Evolutionary conservation across 768 basidiomycete species (phyloP).

Genomic region (Boletus sp.): DNA sequence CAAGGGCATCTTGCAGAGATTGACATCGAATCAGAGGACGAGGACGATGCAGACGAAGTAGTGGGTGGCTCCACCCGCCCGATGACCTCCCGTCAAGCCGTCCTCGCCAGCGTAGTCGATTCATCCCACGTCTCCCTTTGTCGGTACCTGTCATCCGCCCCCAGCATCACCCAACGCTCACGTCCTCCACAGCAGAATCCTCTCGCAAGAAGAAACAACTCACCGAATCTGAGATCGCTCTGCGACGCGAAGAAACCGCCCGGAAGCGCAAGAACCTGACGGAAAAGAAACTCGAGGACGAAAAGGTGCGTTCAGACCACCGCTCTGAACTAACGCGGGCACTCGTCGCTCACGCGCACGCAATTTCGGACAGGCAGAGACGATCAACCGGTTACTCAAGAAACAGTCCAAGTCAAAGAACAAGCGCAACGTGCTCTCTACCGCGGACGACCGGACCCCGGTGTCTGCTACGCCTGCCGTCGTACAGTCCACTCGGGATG

Average conservation of each 20-base stretch:
- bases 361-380: conserved; percentile 59
- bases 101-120: conserved; percentile 66
- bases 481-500: conserved; percentile 29
- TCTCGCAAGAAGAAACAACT: conserved; percentile 53
- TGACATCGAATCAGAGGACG: conserved; percentile 42
- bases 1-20: conserved; percentile 28
- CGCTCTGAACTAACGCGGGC: not conserved
- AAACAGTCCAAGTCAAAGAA: conserved; percentile 73
- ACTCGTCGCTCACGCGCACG: not conserved
- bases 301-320: conserved; percentile 49
- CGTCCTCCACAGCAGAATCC: conserved; percentile 1
- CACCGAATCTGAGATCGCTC: conserved; percentile 69
- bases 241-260: conserved; percentile 77
- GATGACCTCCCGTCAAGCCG: conserved; percentile 66
- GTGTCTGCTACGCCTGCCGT: conserved; percentile 29
- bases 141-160: conserved; percentile 20
- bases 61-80: conserved; percentile 34
- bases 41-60: conserved; percentile 42
- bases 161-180: not conserved
- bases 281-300: conserved; percentile 15
- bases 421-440: conserved; percentile 52
- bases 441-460: conserved; percentile 45
- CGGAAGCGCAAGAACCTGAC: conserved; percentile 73
- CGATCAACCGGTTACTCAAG: conserved; percentile 85
- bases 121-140: conserved; percentile 67